Base-by-base conservation (phyloP, 306 rosid genomes). In the Vigna radiata region DNA sequence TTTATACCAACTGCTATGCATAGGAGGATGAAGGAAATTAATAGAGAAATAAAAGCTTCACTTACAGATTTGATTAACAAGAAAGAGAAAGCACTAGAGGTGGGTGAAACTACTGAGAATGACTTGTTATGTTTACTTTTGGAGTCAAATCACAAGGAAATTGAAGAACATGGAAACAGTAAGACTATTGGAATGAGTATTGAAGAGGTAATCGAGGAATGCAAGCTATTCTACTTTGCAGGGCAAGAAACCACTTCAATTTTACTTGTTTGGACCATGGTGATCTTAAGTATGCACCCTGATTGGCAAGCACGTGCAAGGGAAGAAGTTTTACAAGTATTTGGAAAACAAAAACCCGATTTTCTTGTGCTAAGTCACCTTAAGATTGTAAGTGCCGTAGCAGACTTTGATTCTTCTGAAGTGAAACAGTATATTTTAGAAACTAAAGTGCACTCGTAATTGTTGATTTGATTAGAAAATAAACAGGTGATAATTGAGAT, bases 1-100 rank as follows among this genome's bases (percentile, higher is more conserved):
- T 77, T 81, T 72, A 48, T 87, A 19, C 87, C 87, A 8, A 87
- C 85, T 41, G 4, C 29, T 56, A 15, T 9, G 4, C 37, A 68
- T 31, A 77, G 61, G 55, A 81, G 74, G 75, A 75, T 84, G 81
- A 58, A 61, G 39, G 18, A 59, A 53, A 18, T 53, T 53, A 25
- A 53, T 8, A 53, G 25, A 53, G 59, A 17, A 53, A 53, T 53
- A 53, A 77, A 56, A 68, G 64, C 53, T 43, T 72, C 82, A 5
- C 75, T 86, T 17, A 49, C 0, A 60, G 19, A 29, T 15, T 81
- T 88, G 1, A 81, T 88, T 72, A 67, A 39, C 37, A 77, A 73
- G 43, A 77, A 69, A 70, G 82, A 85, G 47, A 63, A 7, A 54
- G 84, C 79, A n/a, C 21, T 70, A 11, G 46, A 79, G 68, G 77